Base-by-base conservation (phyloP, 345 rosid species). In the Sonneratia alba region DNA sequence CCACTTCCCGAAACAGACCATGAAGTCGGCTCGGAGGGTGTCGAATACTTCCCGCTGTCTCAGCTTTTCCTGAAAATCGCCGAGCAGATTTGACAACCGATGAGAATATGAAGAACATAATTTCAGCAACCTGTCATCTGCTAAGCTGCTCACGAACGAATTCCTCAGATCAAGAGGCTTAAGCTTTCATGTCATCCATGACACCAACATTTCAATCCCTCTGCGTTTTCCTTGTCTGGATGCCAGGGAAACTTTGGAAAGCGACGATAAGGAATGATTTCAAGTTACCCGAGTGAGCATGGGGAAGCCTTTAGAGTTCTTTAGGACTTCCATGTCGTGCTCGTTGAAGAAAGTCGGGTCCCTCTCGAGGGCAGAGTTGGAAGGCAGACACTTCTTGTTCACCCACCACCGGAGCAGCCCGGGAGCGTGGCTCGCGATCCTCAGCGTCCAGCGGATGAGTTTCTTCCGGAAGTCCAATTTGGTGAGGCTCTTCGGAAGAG, bases 231-330 rank as follows among this genome's bases (percentile, higher is more conserved):
- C 6, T 11, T 0, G 19, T 53, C 59, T 18, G 59, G n/a, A 53
- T 53, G 43, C 1, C 59, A 4, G 59, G 6, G 2, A 57, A 57
- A 57, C 0, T 2, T 57, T 9, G 63, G n/a, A 57, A 57, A 19
- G n/a, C n/a, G 6, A 56, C 1, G 8, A 22, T 21, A 7, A 22
- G 21, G 24, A 56, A 56, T 56, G 32, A 6, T 5, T 61, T 16
- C 13, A 27, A 19, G 59, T 76, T 87, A 93, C 98, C 94, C 82
- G 78, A 63, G 85, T 87, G 57, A 91, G 90, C 97, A 91, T 94
- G 55, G 96, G 95, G 79, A 94, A 75, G 27, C 78, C 92, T 56
- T 93, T 91, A 63, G 84, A 79, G 3, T 75, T 85, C 73, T 86
- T 83, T 70, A 94, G 80, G 70, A 89, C 78, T 76, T 88, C 91